Percentiles rank a stretch among this genome's conserved stretches.
These are phyloP conservation scores for Gnomoniopsis smithogilvyi DNA, from an alignment of 2,329 filamentous ascomycete species.

Conservation along the genomic window DNA sequence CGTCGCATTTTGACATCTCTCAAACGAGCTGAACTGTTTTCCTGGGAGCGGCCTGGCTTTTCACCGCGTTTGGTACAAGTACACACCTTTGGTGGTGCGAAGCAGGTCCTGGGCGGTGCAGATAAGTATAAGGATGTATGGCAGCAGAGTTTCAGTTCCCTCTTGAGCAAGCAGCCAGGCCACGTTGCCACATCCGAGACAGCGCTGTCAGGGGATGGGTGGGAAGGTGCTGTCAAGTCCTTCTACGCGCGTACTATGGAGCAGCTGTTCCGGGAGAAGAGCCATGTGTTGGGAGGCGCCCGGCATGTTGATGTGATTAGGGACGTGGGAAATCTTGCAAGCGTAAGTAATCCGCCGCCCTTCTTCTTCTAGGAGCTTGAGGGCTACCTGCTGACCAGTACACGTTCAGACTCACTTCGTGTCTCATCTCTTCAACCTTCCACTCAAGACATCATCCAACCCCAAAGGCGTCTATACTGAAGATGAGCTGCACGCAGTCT, in stretches of 20 bases:
- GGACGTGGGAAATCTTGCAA: constrained; percentile 64
- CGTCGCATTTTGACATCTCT: constrained; percentile 66
- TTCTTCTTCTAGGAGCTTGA: rapidly evolving
- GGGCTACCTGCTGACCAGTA: neutral
- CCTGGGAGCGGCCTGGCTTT: constrained; percentile 59
- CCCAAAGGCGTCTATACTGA: constrained; percentile 56
- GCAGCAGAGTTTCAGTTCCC: constrained; percentile 59
- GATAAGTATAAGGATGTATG: constrained; percentile 63
- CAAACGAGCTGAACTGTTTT: constrained; percentile 65
- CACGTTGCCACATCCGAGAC: neutral
- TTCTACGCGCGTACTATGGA: constrained; percentile 65
- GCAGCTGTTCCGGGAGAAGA: constrained; percentile 61
- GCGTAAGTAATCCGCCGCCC: neutral
- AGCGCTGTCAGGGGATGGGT: constrained; percentile 44
- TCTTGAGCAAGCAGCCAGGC: constrained; percentile 46
- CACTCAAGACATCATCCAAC: constrained; percentile 60
- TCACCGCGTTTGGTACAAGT: constrained; percentile 52
- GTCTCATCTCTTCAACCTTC: constrained; percentile 60
- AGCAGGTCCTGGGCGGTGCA: constrained; percentile 58
- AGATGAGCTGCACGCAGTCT: constrained; percentile 57
- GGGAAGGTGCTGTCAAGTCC: constrained; percentile 58
- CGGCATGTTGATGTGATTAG: constrained; percentile 70
- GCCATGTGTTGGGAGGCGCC: constrained; percentile 56
- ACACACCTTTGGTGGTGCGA: constrained; percentile 58
- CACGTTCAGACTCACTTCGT: constrained; percentile 57